Evolutionary conservation across 805 yeast species (phyloP), one percentile per base, ranked within the genome.

Genomic region (Wickerhamomyces ciferrii): DNA sequence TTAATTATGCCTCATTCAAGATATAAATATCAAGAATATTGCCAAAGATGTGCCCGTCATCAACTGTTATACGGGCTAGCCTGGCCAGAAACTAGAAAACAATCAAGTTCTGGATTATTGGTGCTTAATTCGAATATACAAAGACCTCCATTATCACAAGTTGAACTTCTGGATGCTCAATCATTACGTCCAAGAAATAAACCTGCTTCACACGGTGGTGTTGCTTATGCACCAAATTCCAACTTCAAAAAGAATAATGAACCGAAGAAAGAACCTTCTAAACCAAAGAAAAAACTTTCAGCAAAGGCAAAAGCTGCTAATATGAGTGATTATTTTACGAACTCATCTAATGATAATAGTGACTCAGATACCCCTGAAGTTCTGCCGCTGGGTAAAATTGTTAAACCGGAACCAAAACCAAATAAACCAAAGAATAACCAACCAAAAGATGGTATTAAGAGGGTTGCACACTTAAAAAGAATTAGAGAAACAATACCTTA

Each of bases 11-110:
- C 49, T 3, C 31, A 37, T 8, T 6, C 31, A 2, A 13, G 9
- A 1, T 47, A 48, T 23, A 36, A 14, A 2, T 44, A 38, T 32
- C 46, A 25, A 34, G 48, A 48, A 19, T 60, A 57, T 39, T 63
- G 68, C 43, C 58, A 52, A 6, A 47, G 64, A 18, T 63, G 68
- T 44, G 38, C 41, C 0, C 48, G 68, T 2, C 68, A 63, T 48
- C 58, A 49, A 25, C 39, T 39, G 23, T n/a, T 63, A 7, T 63
- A 39, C 42, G 52, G 51, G 2, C 14, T 53, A 8, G 56, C 58
- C 10, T 62, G 65, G 65, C 67, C 67, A 5, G 37, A 48, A 13
- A 55, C 61, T 4, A 42, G 35, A 25, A 36, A n/a, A 14, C 20
- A 18, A 18, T 9, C 37, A 34, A 34, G 11, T 18, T 34, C 37